phyloP scores from a whole-genome alignment of 2,329 filamentous ascomycete species.

The Neopestalotiopsis clavispora region DNA sequence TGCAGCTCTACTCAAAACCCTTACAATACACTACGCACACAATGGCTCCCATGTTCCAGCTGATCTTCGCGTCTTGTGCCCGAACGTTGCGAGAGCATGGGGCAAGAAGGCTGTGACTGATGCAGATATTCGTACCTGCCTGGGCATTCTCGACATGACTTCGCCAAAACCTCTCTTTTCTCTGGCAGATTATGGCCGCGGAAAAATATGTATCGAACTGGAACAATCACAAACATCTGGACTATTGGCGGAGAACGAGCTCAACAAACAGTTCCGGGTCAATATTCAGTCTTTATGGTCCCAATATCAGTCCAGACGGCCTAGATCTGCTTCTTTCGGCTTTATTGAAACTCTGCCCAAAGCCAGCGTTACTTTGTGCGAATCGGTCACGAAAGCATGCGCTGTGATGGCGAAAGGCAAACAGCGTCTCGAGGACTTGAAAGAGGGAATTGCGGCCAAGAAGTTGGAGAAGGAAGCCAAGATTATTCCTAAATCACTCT shows the following conservation, averaged over 20 bases:
- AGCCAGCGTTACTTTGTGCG: conserved; percentile 55
- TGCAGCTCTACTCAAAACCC: conserved; percentile 68
- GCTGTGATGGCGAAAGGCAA: conserved; percentile 70
- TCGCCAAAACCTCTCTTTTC: conserved; percentile 28
- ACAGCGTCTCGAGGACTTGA: conserved; percentile 71
- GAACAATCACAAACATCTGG: conserved; percentile 40
- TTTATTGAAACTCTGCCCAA: conserved; percentile 65
- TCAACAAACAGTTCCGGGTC: conserved; percentile 59
- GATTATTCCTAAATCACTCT: conserved; percentile 35
- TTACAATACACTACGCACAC: conserved; percentile 73
- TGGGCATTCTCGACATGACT: conserved; percentile 64
- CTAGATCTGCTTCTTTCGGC: conserved; percentile 38
- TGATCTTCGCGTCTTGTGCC: conserved; percentile 65
- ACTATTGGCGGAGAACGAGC: conserved; percentile 53
- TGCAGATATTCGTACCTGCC: conserved; percentile 68
- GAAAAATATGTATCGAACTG: conserved; percentile 63
- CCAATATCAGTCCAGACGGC: conserved; percentile 31
- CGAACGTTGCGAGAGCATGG: conserved; percentile 71
- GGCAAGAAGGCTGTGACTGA: conserved; percentile 70
- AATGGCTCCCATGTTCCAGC: conserved; percentile 66
- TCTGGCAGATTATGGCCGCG: conserved; percentile 47
- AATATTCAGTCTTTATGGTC: conserved; percentile 55
- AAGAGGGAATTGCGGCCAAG: conserved; percentile 60
- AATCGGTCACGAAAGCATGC: conserved; percentile 56
- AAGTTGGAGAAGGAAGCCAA: conserved; percentile 51